Conservation (phyloP, 192 early-diverging fungal genomes). For the Backusella morwellensis region DNA sequence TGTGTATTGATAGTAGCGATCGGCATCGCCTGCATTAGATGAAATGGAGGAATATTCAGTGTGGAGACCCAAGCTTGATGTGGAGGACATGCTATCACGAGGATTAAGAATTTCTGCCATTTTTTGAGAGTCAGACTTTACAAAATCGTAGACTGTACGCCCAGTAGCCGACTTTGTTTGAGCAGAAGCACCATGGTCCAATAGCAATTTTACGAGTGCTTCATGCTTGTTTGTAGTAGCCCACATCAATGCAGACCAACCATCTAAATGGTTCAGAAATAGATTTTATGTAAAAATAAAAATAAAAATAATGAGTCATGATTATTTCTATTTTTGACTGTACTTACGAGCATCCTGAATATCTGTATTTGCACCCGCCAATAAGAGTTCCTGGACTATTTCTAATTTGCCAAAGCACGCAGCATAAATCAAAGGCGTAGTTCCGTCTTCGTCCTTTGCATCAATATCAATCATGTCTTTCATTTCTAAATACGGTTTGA, state of each 20-base stretch:
- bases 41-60: constrained; percentile 26
- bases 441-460: constrained; percentile 83
- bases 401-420: constrained; percentile 83
- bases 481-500: constrained; percentile 58
- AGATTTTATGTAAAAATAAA: neutral
- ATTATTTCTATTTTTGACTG: neutral
- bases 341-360: constrained; percentile 57
- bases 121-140: constrained; percentile 52
- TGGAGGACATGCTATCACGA: constrained; percentile 32
- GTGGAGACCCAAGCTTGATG: constrained; percentile 20
- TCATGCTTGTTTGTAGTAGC: constrained; percentile 84
- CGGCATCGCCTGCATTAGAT: constrained; percentile 24
- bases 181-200: constrained; percentile 75
- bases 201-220: constrained; percentile 68
- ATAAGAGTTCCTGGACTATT: constrained; percentile 69
- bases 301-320: neutral
- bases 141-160: constrained; percentile 76
- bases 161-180: constrained; percentile 70
- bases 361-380: constrained; percentile 73
- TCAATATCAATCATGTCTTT: constrained; percentile 71
- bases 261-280: constrained; percentile 41
- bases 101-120: constrained; percentile 44
- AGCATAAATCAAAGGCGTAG: constrained; percentile 84
- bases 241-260: constrained; percentile 93
- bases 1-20: constrained; percentile 32